These are phyloP conservation scores for Arctium lappa DNA, from an alignment of 129 eudicot species.

Conservation along the genomic window DNA sequence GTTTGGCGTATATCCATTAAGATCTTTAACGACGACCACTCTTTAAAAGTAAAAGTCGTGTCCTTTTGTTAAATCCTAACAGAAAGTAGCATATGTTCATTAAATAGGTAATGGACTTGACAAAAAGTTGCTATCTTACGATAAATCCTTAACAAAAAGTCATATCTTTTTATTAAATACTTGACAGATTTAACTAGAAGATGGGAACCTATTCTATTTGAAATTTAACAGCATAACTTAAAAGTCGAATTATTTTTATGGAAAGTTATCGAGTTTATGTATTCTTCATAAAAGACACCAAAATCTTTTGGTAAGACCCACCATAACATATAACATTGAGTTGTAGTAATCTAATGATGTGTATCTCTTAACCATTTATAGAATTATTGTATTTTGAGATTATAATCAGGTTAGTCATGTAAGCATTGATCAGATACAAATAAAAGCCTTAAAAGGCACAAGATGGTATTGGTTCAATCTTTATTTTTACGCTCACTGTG, in stretches of 20 bases:
- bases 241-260: background rate
- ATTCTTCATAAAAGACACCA: background rate
- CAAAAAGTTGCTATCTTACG: background rate
- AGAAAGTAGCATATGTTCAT: background rate
- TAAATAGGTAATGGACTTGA: background rate
- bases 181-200: background rate
- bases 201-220: background rate
- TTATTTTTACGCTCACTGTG: background rate
- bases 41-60: background rate
- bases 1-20: background rate
- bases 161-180: background rate
- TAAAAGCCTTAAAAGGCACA: background rate
- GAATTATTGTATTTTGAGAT: too few species aligned
- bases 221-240: background rate
- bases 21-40: background rate
- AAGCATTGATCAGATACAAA: background rate
- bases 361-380: too few species aligned
- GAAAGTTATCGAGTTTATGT: background rate
- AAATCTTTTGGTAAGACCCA: too few species aligned
- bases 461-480: background rate
- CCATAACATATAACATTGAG: background rate
- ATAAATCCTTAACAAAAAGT: background rate
- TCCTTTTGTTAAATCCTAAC: background rate
- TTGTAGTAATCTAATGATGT: background rate
- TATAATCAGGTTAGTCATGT: too few species aligned